Percentiles rank a stretch among this genome's conserved stretches.
Evolutionary conservation across 495 filamentous ascomycete species (phyloP).

Genomic region (Saxophila tyrrhenica): DNA sequence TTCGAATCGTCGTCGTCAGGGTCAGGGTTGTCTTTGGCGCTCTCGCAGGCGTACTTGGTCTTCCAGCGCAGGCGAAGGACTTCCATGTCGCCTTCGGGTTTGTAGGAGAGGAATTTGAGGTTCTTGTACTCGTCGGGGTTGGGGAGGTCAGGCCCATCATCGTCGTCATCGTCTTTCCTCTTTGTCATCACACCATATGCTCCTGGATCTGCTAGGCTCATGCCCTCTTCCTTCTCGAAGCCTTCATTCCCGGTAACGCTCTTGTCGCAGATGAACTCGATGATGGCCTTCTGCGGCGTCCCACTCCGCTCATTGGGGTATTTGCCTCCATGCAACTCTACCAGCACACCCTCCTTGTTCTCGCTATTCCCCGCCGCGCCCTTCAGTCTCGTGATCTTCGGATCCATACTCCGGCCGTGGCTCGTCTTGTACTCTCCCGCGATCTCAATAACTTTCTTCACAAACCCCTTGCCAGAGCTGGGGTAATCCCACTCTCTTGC

Average conservation of each 20-base stretch:
- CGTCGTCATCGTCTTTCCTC: slow-evolving; percentile 27
- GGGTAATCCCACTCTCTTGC: slow-evolving; percentile 49
- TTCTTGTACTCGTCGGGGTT: slow-evolving; percentile 40
- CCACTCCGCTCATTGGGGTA: slow-evolving; percentile 35
- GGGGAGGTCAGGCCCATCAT: slow-evolving; percentile 24
- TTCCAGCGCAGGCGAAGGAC: slow-evolving; percentile 67
- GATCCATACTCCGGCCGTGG: slow-evolving; percentile 45
- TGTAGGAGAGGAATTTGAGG: slow-evolving; percentile 62
- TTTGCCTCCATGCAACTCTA: slow-evolving; percentile 59
- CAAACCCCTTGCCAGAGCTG: slow-evolving; percentile 30
- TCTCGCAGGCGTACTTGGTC: slow-evolving; percentile 76
- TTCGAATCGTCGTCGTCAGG: slow-evolving; percentile 29
- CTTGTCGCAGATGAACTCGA: slow-evolving; percentile 75
- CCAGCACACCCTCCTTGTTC: slow-evolving; percentile 53
- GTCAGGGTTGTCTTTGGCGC: slow-evolving; percentile 22
- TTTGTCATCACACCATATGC: slow-evolving; percentile 17
- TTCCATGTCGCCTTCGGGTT: slow-evolving; percentile 35
- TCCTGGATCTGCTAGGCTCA: slow-evolving; percentile 21
- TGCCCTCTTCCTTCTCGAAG: slow-evolving; percentile 30
- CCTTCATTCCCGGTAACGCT: slow-evolving; percentile 58
- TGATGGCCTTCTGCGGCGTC: slow-evolving; percentile 49
- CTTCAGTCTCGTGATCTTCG: slow-evolving; percentile 51
- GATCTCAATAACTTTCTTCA: slow-evolving; percentile 53
- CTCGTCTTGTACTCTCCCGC: slow-evolving; percentile 52
- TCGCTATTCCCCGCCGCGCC: slow-evolving; percentile 46